These are phyloP conservation scores for Fagopyrum homotropicum DNA, from an alignment of 148 eudicot species.

Conservation along the genomic window DNA sequence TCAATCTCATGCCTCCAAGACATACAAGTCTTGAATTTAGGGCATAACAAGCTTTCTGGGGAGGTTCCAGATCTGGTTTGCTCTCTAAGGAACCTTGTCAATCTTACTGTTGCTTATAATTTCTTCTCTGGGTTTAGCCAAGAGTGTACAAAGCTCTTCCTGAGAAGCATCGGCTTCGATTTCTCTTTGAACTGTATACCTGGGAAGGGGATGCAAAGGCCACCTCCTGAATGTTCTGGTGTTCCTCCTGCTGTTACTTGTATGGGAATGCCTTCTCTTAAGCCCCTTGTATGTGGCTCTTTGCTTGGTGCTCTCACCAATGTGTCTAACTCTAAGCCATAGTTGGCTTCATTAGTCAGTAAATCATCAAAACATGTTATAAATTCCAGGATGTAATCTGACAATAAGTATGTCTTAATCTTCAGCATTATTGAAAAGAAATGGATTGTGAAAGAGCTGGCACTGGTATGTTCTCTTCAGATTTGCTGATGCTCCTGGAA, in stretches of 20 bases:
- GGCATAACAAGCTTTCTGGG: constrained; percentile 59
- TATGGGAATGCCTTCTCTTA: constrained; percentile 38
- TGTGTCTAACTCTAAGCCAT: background rate
- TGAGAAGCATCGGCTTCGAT: constrained; percentile 52
- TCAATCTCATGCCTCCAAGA: constrained; percentile 61
- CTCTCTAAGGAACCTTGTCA: constrained; percentile 38
- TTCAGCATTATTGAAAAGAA: background rate
- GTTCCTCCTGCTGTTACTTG: constrained; percentile 47
- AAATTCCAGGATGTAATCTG: background rate
- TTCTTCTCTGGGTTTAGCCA: constrained; percentile 64
- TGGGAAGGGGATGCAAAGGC: constrained; percentile 54
- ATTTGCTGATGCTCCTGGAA: constrained; percentile 49
- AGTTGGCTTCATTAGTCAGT: background rate
- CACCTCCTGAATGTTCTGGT: constrained; percentile 49
- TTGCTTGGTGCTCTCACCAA: constrained; percentile 22
- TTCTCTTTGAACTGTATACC: constrained; percentile 65
- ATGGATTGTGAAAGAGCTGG: constrained; percentile 34
- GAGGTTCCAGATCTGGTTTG: constrained; percentile 69
- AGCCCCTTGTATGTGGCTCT: constrained; percentile 56
- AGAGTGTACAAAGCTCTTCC: constrained; percentile 37
- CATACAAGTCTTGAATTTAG: constrained; percentile 62
- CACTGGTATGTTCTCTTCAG: constrained; percentile 61
- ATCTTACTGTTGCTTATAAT: constrained; percentile 68
- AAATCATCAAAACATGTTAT: background rate
- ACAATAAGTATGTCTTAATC: too few species aligned